Evolutionary conservation across 1,284 basidiomycete species (phyloP).

Genomic region (Vanrija sp.): DNA sequence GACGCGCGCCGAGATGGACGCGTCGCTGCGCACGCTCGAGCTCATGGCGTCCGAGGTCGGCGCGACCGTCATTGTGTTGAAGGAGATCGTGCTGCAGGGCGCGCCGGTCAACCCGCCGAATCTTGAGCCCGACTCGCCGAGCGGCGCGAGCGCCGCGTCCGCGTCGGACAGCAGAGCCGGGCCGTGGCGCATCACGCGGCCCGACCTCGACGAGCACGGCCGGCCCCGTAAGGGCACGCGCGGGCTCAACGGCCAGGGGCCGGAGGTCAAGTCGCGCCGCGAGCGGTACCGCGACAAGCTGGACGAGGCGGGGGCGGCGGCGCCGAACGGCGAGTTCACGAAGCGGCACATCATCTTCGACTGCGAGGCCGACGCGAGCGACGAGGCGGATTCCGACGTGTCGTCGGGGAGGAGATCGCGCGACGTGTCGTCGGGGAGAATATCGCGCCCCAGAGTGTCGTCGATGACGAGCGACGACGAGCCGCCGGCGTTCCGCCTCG

Average conservation of each 20-base stretch:
- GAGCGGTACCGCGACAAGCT: slow-evolving; percentile 5
- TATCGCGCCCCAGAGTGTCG: slow-evolving; percentile 10
- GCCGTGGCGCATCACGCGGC: slow-evolving; percentile 19
- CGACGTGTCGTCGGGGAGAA: slow-evolving; percentile 3
- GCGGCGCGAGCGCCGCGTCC: neutral
- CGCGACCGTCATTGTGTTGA: slow-evolving; percentile 78
- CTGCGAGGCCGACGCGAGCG: neutral
- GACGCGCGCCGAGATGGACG: slow-evolving; percentile 66
- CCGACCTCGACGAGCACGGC: slow-evolving; percentile 30
- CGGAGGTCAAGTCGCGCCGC: slow-evolving; percentile 4
- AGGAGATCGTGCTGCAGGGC: slow-evolving; percentile 59
- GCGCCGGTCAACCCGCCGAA: neutral
- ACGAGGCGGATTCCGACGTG: neutral
- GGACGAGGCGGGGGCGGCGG: neutral
- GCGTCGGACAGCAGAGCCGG: neutral
- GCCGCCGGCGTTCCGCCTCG: slow-evolving; percentile 25
- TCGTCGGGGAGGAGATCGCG: slow-evolving; percentile 9
- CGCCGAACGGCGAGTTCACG: neutral
- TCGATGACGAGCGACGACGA: slow-evolving; percentile 19
- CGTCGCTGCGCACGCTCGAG: slow-evolving; percentile 74
- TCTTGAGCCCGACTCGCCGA: neutral
- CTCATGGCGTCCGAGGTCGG: slow-evolving; percentile 90
- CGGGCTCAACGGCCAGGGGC: slow-evolving; percentile 4
- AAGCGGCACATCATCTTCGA: neutral
- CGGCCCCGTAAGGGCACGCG: slow-evolving; percentile 24